phyloP scores from a whole-genome alignment of 305 asterid species.

The Coffea humblotiana region DNA sequence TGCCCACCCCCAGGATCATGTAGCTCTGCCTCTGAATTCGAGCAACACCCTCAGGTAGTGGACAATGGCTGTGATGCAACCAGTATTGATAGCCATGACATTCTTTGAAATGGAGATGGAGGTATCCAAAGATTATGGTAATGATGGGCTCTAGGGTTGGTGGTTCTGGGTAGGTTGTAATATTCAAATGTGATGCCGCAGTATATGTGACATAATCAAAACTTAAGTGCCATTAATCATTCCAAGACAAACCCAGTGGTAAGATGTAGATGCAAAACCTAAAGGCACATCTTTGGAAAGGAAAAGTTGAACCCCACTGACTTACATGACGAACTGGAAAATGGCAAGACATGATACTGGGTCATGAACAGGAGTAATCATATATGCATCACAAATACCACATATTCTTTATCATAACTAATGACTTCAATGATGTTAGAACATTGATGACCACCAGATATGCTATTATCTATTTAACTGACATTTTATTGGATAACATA shows the following conservation, averaged over 20 bases:
- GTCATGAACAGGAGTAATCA: not conserved
- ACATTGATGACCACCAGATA: not conserved
- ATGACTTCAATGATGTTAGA: not conserved
- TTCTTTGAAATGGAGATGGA: not conserved
- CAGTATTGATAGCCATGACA: too few relatives aligned
- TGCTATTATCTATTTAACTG: not conserved
- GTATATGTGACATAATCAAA: not conserved
- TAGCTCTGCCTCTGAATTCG: too few relatives aligned
- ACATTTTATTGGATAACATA: too few relatives aligned
- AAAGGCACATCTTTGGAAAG: not conserved
- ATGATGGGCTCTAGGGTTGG: not conserved
- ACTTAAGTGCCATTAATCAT: not conserved
- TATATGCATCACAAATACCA: not conserved
- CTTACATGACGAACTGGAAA: not conserved
- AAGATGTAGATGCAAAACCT: not conserved
- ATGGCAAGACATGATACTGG: not conserved
- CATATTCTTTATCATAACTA: too few relatives aligned
- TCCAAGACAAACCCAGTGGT: not conserved
- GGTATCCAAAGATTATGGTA: not conserved
- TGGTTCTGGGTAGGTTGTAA: not conserved
- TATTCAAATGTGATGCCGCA: not conserved
- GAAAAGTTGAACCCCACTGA: not conserved
- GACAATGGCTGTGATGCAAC: too few relatives aligned
- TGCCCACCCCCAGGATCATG: too few relatives aligned
- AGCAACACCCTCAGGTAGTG: too few relatives aligned